phyloP scores from a whole-genome alignment of 1,284 basidiomycete species.

The Trichosporon asahii region DNA sequence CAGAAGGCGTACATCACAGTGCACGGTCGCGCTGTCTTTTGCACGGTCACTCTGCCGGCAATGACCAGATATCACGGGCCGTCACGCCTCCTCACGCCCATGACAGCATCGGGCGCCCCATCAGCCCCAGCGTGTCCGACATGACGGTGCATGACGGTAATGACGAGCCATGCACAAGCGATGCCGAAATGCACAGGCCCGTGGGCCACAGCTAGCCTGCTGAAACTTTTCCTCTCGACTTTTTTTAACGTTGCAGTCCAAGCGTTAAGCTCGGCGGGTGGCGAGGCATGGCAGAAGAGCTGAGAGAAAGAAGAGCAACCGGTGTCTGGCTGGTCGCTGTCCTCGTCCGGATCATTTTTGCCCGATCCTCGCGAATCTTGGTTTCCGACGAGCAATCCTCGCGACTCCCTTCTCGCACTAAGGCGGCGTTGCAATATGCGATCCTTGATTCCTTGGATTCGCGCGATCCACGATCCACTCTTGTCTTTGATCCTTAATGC shows the following conservation, averaged over 20 bases:
- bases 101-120: neutral
- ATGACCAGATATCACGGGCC: neutral
- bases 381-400: neutral
- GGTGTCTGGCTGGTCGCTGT: neutral
- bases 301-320: neutral
- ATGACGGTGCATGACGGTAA: neutral
- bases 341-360: neutral
- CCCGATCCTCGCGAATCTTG: neutral
- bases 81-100: neutral
- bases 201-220: neutral
- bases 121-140: neutral
- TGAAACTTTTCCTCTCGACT: neutral
- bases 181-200: neutral
- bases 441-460: neutral
- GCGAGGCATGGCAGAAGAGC: neutral
- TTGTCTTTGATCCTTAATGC: neutral
- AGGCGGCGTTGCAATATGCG: neutral
- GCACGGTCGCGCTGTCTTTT: neutral
- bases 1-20: neutral
- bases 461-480: neutral
- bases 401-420: neutral
- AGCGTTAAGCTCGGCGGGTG: neutral
- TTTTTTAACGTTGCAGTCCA: neutral
- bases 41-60: neutral
- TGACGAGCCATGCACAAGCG: neutral